Conservation (phyloP, 306 rosid genomes). For the Inga leiocalycina region DNA sequence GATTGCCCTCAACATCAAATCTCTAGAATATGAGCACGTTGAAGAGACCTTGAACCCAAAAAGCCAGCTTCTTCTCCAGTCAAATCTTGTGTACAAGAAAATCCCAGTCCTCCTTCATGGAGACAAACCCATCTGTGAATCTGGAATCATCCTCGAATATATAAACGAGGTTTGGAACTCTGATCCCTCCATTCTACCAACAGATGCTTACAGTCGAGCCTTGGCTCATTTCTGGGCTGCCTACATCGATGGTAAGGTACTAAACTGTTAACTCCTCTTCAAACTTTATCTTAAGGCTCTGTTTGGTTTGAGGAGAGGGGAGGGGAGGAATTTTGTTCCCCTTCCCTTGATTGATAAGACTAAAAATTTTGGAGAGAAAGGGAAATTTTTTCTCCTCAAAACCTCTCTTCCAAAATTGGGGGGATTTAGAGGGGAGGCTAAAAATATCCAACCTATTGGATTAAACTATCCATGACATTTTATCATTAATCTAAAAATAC, state of each 20-base stretch:
- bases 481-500: no score
- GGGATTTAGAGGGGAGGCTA: no score
- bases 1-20: constrained; percentile 46
- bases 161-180: constrained; percentile 46
- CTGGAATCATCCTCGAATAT: constrained; percentile 43
- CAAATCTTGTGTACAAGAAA: constrained; percentile 48
- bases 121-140: constrained; percentile 42
- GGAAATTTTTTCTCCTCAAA: no score
- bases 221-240: constrained; percentile 47
- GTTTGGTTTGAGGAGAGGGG: no score
- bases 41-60: constrained; percentile 42
- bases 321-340: no score
- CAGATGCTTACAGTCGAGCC: constrained; percentile 45
- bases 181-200: constrained; percentile 42
- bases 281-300: no score
- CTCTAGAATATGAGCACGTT: constrained; percentile 26
- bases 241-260: constrained; percentile 44
- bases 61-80: constrained; percentile 42
- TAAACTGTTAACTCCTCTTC: no score
- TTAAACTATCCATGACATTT: no score
- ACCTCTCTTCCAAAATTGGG: no score
- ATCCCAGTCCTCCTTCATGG: constrained; percentile 47
- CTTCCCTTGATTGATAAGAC: no score
- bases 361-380: no score
- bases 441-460: no score